Evolutionary conservation across 257 asterid genomes (phyloP).

Genomic region (Verbascum thapsus): DNA sequence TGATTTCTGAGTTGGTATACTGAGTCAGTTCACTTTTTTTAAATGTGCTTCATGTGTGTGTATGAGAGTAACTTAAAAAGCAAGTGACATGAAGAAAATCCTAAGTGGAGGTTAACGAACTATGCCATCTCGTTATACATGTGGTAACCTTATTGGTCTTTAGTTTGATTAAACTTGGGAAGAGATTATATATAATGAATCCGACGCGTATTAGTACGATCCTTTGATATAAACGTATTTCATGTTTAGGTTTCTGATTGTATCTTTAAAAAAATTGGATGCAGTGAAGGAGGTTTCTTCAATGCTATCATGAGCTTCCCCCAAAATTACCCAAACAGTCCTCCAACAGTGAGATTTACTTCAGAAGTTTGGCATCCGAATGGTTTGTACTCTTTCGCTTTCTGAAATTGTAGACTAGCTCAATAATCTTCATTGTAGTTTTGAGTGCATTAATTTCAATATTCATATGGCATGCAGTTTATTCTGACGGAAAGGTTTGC

Average conservation of each 20-base stretch:
- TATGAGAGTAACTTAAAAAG: no score
- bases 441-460: conserved; percentile 27
- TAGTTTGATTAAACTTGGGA: no score
- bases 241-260: conserved; percentile 16
- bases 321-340: conserved; percentile 84
- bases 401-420: neutral
- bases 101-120: no score
- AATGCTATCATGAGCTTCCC: conserved; percentile 98
- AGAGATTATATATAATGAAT: no score
- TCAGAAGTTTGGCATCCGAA: conserved; percentile 99
- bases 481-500: conserved; percentile 94
- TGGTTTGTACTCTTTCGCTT: conserved; percentile 54
- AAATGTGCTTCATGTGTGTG: no score
- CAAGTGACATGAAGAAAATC: no score
- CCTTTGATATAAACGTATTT: neutral
- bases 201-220: conserved; percentile 13
- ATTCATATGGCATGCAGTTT: conserved; percentile 56
- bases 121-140: no score
- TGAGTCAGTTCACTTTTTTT: no score
- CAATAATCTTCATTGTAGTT: conserved; percentile 8
- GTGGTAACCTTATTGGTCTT: no score
- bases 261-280: conserved; percentile 37
- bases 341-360: conserved; percentile 92
- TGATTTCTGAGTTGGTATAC: no score
- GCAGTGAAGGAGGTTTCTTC: conserved; percentile 98